Conservation (phyloP, 108 stramenopile species). For the Pseudonitzschia multiseries region DNA sequence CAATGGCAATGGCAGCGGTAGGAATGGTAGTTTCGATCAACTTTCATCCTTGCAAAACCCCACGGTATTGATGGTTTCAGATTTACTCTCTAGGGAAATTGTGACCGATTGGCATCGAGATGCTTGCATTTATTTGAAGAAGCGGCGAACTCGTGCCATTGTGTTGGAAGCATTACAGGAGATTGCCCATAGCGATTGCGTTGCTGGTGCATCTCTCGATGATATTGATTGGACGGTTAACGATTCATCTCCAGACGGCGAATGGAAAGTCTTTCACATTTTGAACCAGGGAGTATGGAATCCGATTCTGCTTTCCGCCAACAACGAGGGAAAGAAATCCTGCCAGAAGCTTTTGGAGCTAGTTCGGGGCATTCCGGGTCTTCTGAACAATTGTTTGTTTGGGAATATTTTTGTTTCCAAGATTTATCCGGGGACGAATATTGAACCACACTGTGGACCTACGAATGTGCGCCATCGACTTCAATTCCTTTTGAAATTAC, state of each 20-base stretch:
- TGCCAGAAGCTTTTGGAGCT: conserved; percentile 9
- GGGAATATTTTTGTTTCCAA: conserved; percentile 38
- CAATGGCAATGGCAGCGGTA: no score
- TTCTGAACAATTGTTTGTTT: conserved; percentile 28
- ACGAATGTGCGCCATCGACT: conserved; percentile 62
- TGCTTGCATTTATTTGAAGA: neutral
- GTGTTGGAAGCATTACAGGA: neutral
- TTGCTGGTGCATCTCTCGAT: neutral
- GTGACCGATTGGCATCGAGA: conserved; percentile 23
- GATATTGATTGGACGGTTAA: conserved; percentile 17
- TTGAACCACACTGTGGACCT: conserved; percentile 60
- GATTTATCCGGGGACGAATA: conserved; percentile 28
- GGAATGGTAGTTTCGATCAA: neutral
- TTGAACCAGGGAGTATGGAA: conserved; percentile 42
- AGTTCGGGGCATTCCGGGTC: conserved; percentile 14
- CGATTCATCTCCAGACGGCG: conserved; percentile 17
- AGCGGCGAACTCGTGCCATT: neutral
- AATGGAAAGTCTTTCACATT: conserved; percentile 37
- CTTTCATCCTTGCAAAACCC: conserved; percentile 24
- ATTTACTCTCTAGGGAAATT: conserved; percentile 22
- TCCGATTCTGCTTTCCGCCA: neutral
- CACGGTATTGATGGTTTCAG: conserved; percentile 37
- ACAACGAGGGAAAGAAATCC: neutral
- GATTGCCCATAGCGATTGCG: neutral
- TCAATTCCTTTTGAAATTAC: conserved; percentile 55